Evolutionary conservation across 148 eudicot genomes (phyloP).

Genomic region (Diospyros kaki): DNA sequence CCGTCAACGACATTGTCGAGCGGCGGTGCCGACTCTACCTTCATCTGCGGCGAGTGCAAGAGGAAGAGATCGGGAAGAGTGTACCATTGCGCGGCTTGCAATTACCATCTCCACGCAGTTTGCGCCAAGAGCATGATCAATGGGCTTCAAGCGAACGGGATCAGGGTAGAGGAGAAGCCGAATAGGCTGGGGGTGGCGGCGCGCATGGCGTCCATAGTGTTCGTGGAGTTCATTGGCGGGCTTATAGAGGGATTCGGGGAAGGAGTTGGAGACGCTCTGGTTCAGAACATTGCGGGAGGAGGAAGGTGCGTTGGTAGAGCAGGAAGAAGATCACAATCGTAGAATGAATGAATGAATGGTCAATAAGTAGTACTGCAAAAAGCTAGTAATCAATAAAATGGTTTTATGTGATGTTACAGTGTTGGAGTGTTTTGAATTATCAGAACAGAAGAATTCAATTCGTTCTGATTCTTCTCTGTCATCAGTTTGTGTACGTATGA

Average conservation of each 20-base stretch:
- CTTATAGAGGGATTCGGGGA: conserved; percentile 61
- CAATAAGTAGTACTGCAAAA: too few species aligned
- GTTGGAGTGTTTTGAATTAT: too few species aligned
- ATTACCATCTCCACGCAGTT: conserved; percentile 47
- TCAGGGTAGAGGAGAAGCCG: conserved; percentile 29
- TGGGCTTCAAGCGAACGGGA: conserved; percentile 44
- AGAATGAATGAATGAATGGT: not conserved
- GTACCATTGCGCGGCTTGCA: conserved; percentile 64
- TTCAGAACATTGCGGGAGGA: conserved; percentile 37
- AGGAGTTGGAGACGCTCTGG: conserved; percentile 51
- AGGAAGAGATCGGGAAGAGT: conserved; percentile 58
- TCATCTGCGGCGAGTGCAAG: conserved; percentile 61
- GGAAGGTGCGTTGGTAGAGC: conserved; percentile 12
- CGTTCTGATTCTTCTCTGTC: too few species aligned
- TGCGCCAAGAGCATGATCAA: conserved; percentile 60
- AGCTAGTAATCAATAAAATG: too few species aligned
- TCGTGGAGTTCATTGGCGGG: conserved; percentile 47
- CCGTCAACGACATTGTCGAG: conserved; percentile 22
- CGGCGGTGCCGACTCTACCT: too few species aligned
- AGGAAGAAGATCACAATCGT: conserved; percentile 9
- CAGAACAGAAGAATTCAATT: too few species aligned
- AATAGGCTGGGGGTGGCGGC: conserved; percentile 37
- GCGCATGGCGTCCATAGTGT: conserved; percentile 43
- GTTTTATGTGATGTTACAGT: too few species aligned
- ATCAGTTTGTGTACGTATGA: too few species aligned